These are phyloP conservation scores for Coniochaeta sp. DNA, from an alignment of 2,329 filamentous ascomycete genomes.

Conservation along the genomic window DNA sequence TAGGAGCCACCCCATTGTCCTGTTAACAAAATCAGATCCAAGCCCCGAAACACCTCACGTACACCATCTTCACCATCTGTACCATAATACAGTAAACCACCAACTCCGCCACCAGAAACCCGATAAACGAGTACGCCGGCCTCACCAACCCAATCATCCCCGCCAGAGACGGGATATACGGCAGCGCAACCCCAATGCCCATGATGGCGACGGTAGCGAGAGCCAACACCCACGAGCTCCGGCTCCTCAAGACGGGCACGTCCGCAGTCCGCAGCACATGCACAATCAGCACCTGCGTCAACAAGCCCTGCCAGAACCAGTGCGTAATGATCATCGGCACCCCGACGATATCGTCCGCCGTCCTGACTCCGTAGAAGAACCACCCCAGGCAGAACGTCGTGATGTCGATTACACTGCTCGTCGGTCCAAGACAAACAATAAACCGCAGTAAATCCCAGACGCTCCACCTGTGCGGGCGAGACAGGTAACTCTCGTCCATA, in stretches of 20 bases:
- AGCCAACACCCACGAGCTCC: not conserved
- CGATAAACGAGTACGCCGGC: not conserved
- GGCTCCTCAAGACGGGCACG: not conserved
- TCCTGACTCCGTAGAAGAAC: not conserved
- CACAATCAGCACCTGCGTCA: not conserved
- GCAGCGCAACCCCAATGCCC: not conserved
- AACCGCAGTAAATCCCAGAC: not conserved
- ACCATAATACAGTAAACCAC: not conserved
- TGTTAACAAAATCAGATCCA: too few species aligned
- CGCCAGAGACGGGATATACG: not conserved
- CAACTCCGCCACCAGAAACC: not conserved
- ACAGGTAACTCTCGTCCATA: not conserved
- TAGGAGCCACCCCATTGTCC: too few species aligned
- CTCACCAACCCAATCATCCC: not conserved
- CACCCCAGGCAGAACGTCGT: not conserved
- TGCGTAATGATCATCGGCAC: not conserved
- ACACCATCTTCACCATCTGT: not conserved
- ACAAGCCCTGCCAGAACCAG: not conserved
- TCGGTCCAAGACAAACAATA: not conserved
- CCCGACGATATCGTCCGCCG: not conserved
- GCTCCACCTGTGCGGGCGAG: not conserved
- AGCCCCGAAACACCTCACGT: not conserved
- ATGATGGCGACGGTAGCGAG: not conserved
- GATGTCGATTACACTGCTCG: not conserved
- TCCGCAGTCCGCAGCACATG: not conserved